Percentiles rank a stretch among this genome's conserved stretches.
These are phyloP conservation scores for Liquidambar formosana DNA, from an alignment of 164 flowering plant species.

Conservation along the genomic window DNA sequence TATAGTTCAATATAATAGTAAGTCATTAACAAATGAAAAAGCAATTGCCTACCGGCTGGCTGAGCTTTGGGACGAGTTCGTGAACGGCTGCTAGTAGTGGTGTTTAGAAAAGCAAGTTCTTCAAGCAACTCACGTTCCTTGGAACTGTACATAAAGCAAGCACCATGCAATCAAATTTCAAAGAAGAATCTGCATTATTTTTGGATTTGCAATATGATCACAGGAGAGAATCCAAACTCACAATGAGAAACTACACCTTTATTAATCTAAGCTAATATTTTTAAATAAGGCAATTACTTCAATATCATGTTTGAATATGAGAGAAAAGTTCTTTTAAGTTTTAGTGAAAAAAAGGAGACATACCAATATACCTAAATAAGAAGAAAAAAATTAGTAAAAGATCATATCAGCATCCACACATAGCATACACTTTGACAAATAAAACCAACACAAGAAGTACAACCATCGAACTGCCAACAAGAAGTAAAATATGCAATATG, in stretches of 20 bases:
- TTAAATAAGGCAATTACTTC: background rate
- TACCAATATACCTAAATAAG: no score
- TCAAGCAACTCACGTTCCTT: slow-evolving; percentile 91
- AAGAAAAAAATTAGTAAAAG: background rate
- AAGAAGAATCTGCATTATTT: background rate
- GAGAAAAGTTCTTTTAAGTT: background rate
- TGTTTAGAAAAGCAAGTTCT: slow-evolving; percentile 63
- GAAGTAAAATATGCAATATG: no score
- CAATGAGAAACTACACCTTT: background rate
- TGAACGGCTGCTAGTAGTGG: slow-evolving; percentile 37
- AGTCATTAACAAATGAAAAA: background rate
- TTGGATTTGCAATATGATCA: background rate
- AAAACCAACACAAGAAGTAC: no score
- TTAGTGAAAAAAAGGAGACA: background rate
- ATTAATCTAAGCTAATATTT: background rate
- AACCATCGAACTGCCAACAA: no score
- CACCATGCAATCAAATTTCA: background rate
- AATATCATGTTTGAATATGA: background rate
- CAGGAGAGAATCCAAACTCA: background rate
- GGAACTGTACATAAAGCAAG: slow-evolving; percentile 39
- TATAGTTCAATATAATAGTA: background rate
- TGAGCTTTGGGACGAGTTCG: slow-evolving; percentile 55
- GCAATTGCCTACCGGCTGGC: slow-evolving; percentile 45
- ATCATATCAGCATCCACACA: no score
- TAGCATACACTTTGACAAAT: no score